Base-by-base conservation (phyloP, 2,329 filamentous ascomycete species). In the Arthrinium puccinioides region DNA sequence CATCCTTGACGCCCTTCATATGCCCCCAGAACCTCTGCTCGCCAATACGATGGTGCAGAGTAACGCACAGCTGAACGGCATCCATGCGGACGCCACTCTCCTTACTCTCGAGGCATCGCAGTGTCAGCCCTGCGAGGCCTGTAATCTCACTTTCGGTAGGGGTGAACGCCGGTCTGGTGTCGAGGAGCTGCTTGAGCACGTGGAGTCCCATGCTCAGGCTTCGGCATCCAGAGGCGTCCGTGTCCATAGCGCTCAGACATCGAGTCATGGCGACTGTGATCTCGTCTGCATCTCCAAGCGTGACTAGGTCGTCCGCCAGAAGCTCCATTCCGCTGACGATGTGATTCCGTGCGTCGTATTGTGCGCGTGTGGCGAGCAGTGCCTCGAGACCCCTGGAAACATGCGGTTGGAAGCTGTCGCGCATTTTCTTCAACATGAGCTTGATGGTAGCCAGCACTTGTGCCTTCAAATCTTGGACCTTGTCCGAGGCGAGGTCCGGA, bases 61-160 rank as follows among this genome's bases (percentile, higher is more conserved):
- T 77, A 19, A 87, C 79, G 49, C 84, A 87, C n/a, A 88, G 69
- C 54, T 86, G 79, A 31, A 88, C 81, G n/a, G 84, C 82, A 43
- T 85, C 84, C 70, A 87, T 84, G 27, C 78, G 67, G 7, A 82
- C 78, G 6, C 72, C 76, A 32, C 74, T 79, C 50, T 81, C 76
- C 19, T 62, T 54, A 44, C 74, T 79, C 44, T 77, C 75, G 14
- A 82, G 64, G 45, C 76, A 81, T 30, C 69, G 63, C n/a, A 62
- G 62, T 4, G 75, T 67, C 16, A 82, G 61, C 9, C 47, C 57
- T 2, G 71, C 64, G 24, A 82, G 64, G 36, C 63, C 65, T 0
- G 53, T 53, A n/a, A 80, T 60, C 51, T 81, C 74, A 6, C 48
- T 48, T 5, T 75, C 69, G 11, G 60, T 64, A 3, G 74, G 75